Percentiles rank a stretch among this genome's conserved stretches.
These are phyloP conservation scores for Hyphopichia buzzinii DNA, from an alignment of 1,139 yeast species.

Conservation along the genomic window DNA sequence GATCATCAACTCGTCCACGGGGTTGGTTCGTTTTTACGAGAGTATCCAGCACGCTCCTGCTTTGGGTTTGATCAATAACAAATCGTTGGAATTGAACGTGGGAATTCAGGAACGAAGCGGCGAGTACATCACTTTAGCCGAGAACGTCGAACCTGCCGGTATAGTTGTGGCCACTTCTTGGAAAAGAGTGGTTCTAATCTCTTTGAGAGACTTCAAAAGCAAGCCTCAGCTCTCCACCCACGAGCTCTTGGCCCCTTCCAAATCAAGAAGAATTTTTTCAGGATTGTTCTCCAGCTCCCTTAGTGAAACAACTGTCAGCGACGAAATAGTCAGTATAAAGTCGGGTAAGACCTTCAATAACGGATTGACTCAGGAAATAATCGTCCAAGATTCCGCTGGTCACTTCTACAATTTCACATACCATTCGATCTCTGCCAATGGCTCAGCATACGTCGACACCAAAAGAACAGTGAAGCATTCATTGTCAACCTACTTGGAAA, in stretches of 20 bases:
- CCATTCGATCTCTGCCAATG: constrained; percentile 31
- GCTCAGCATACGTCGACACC: constrained; percentile 26
- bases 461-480: constrained; percentile 28
- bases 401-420: constrained; percentile 32
- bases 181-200: constrained; percentile 62
- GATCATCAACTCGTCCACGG: constrained; percentile 53
- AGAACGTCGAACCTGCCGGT: constrained; percentile 75
- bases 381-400: constrained; percentile 49
- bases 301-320: constrained; percentile 18
- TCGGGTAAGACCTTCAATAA: constrained; percentile 54
- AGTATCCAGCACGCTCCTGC: constrained; percentile 69
- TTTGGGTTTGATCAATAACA: constrained; percentile 54
- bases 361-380: constrained; percentile 43
- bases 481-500: constrained; percentile 28
- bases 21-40: constrained; percentile 62
- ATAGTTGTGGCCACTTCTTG: constrained; percentile 67
- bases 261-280: constrained; percentile 23
- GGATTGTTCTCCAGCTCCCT: constrained; percentile 18
- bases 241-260: constrained; percentile 31
- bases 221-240: constrained; percentile 47
- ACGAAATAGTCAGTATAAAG: constrained; percentile 60
- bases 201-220: constrained; percentile 68
- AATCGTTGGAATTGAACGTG: constrained; percentile 34
- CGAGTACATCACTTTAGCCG: constrained; percentile 57
- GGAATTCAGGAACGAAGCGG: constrained; percentile 39